These are phyloP conservation scores for Schizophyllum commune DNA, from an alignment of 1,284 basidiomycete species.

Conservation along the genomic window DNA sequence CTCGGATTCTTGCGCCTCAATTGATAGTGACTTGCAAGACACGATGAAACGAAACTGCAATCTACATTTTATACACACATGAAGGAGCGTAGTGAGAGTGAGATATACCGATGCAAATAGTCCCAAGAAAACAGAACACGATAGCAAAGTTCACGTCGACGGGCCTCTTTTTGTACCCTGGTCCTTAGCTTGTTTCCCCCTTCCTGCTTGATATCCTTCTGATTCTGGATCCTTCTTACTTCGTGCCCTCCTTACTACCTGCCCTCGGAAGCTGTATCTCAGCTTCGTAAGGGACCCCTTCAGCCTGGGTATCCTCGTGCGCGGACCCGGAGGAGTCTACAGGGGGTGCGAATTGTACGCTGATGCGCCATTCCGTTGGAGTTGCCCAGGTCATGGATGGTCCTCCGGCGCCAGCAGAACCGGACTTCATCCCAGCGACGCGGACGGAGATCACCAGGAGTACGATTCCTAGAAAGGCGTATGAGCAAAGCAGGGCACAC, in stretches of 20 bases:
- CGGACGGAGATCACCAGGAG: not conserved
- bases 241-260: not conserved
- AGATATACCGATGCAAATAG: too few species aligned
- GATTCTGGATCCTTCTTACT: not conserved
- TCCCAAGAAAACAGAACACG: too few species aligned
- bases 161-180: too few species aligned
- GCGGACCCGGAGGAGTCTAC: not conserved
- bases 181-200: too few species aligned
- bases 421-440: not conserved
- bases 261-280: not conserved
- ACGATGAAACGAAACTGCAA: too few species aligned
- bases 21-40: too few species aligned
- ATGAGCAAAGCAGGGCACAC: not conserved
- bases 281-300: not conserved
- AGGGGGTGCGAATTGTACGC: not conserved
- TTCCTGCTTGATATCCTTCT: too few species aligned
- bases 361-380: not conserved
- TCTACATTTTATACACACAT: too few species aligned
- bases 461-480: not conserved
- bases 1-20: too few species aligned
- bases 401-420: not conserved
- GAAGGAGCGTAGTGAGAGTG: too few species aligned
- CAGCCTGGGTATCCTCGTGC: not conserved
- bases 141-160: too few species aligned
- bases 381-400: not conserved